These are phyloP conservation scores for Lyophyllum atratum DNA, from an alignment of 768 basidiomycete genomes.

Conservation along the genomic window DNA sequence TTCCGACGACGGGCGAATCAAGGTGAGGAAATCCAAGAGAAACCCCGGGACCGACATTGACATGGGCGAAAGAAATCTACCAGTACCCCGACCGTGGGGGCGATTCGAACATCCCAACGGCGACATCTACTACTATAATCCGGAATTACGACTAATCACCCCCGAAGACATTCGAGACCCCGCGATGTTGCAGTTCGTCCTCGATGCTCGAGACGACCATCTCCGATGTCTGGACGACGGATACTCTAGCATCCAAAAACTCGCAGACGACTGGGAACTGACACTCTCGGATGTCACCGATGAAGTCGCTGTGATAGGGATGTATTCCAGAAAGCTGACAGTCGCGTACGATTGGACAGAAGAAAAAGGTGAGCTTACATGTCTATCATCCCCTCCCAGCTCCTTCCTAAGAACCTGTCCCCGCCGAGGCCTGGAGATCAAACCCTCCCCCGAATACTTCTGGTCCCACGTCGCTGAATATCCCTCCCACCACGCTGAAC, in stretches of 20 bases:
- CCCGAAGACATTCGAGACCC: conserved; percentile 40
- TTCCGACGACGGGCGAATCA: conserved; percentile 9
- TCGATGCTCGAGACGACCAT: conserved; percentile 38
- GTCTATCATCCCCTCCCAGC: neutral
- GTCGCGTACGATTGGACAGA: conserved; percentile 38
- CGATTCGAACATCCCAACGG: conserved; percentile 43
- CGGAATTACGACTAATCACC: conserved; percentile 35
- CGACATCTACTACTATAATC: conserved; percentile 45
- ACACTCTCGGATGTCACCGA: conserved; percentile 39
- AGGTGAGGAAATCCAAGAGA: conserved; percentile 7
- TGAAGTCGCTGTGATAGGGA: conserved; percentile 33
- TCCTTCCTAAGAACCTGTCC: neutral
- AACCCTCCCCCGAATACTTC: conserved; percentile 31
- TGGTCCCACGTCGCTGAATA: conserved; percentile 47
- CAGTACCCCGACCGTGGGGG: conserved; percentile 32
- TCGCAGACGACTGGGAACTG: conserved; percentile 42
- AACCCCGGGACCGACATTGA: neutral
- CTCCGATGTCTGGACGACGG: conserved; percentile 34
- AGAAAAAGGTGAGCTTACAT: conserved; percentile 27
- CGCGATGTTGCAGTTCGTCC: conserved; percentile 30
- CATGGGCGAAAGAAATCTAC: conserved; percentile 5
- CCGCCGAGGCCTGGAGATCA: conserved; percentile 27
- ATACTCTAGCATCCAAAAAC: conserved; percentile 21
- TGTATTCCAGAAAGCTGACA: conserved; percentile 36
- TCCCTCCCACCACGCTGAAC: conserved; percentile 39